Percentiles rank a stretch among this genome's conserved stretches.
Conservation (phyloP, 2,329 filamentous ascomycete genomes). For the Trichoderma cornu-damae region DNA sequence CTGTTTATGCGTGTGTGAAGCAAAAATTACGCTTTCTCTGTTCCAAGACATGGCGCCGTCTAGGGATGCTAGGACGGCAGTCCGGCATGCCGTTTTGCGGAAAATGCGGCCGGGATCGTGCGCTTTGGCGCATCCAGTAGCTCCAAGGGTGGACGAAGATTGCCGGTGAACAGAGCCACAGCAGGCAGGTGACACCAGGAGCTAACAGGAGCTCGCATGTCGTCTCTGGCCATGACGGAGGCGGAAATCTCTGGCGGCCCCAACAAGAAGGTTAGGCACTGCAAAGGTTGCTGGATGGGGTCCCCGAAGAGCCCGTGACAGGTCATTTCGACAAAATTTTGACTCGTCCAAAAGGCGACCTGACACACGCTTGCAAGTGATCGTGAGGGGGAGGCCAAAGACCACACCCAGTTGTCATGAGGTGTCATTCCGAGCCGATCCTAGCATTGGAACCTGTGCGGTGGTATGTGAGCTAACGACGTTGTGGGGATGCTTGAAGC, state of each 20-base stretch:
- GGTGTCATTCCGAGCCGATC: constrained; percentile 5
- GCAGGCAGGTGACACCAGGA: constrained; percentile 18
- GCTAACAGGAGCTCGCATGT: constrained; percentile 8
- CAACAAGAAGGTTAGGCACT: not conserved
- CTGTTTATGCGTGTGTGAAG: not conserved
- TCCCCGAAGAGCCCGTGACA: not conserved
- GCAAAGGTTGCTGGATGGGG: not conserved
- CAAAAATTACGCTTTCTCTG: constrained; percentile 1
- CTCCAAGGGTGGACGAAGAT: constrained; percentile 4
- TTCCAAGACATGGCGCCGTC: constrained; percentile 17
- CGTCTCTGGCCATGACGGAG: constrained; percentile 2
- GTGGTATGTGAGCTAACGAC: not conserved
- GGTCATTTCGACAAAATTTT: not conserved
- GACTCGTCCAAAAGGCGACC: not conserved
- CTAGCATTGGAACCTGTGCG: not conserved
- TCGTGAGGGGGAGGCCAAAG: not conserved
- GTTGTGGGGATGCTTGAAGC: not conserved
- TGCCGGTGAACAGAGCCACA: constrained; percentile 10
- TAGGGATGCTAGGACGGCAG: not conserved
- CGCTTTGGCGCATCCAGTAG: not conserved
- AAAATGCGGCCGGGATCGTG: not conserved
- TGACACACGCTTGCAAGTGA: not conserved
- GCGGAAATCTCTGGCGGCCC: not conserved
- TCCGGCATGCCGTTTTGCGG: not conserved
- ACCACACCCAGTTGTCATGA: constrained; percentile 2